Conservation (phyloP, 106 monocot species). For the Apostasia shenzhenica region DNA sequence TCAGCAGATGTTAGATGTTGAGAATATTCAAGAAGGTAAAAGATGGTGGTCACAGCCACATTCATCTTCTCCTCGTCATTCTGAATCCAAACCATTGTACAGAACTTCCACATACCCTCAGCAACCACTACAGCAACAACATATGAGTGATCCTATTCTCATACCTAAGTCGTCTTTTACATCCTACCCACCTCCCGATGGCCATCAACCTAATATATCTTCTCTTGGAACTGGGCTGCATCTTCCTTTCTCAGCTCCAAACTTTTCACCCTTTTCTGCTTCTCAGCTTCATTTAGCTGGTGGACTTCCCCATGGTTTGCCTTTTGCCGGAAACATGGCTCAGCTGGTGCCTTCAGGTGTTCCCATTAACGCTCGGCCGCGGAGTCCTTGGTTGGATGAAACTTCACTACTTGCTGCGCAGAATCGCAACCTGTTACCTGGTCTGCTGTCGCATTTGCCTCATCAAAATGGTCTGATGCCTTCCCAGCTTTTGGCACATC, state of each 20-base stretch:
- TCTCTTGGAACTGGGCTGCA: slow-evolving; percentile 19
- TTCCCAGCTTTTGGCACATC: slow-evolving; percentile 35
- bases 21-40: slow-evolving; percentile 50
- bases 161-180: slow-evolving; percentile 40
- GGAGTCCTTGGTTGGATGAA: slow-evolving; percentile 29
- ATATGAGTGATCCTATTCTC: slow-evolving; percentile 32
- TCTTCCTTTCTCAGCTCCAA: slow-evolving; percentile 21
- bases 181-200: slow-evolving; percentile 51
- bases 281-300: slow-evolving; percentile 31
- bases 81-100: slow-evolving; percentile 48
- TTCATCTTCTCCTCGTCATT: slow-evolving; percentile 20
- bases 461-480: slow-evolving; percentile 29
- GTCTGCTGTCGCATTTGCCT: slow-evolving; percentile 31
- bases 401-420: slow-evolving; percentile 17
- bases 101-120: slow-evolving; percentile 77
- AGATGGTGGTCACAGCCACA: slow-evolving; percentile 75
- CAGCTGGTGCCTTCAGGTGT: slow-evolving; percentile 18
- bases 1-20: slow-evolving; percentile 52
- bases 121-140: slow-evolving; percentile 29
- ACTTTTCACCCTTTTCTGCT: slow-evolving; percentile 23
- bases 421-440: slow-evolving; percentile 18
- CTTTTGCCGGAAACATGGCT: slow-evolving; percentile 29
- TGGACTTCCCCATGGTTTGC: slow-evolving; percentile 23
- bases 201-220: slow-evolving; percentile 41
- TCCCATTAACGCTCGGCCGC: slow-evolving; percentile 6